Evolutionary conservation across 805 yeast species (phyloP).

Genomic region (Candida krabiensis): DNA sequence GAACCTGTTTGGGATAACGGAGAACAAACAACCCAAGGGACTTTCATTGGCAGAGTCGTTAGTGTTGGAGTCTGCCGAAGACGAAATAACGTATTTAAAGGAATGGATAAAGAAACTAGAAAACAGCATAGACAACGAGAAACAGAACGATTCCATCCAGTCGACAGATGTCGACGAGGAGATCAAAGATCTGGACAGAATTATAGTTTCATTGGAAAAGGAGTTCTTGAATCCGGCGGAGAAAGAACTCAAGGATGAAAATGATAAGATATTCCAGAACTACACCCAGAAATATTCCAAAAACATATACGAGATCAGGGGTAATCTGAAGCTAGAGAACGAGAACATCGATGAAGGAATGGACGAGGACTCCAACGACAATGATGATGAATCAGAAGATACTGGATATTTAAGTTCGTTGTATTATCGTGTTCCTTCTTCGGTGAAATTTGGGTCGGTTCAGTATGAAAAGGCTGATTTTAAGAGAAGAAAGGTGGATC

Average conservation of each 20-base stretch:
- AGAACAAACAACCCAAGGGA: slow-evolving; percentile 14
- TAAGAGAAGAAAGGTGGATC: slow-evolving; percentile 13
- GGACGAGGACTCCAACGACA: slow-evolving; percentile 16
- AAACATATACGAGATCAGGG: slow-evolving; percentile 26
- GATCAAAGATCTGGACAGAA: slow-evolving; percentile 10
- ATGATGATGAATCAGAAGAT: slow-evolving; percentile 10
- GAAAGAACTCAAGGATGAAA: slow-evolving; percentile 10
- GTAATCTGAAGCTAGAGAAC: slow-evolving; percentile 13
- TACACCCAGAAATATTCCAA: slow-evolving; percentile 20
- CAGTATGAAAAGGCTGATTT: slow-evolving; percentile 14
- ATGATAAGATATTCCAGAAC: slow-evolving; percentile 20
- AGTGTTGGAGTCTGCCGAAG: slow-evolving; percentile 14
- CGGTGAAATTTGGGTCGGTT: slow-evolving; percentile 15
- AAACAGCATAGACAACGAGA: slow-evolving; percentile 6
- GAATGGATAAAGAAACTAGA: slow-evolving; percentile 17
- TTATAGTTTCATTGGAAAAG: slow-evolving; percentile 16
- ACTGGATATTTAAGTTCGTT: slow-evolving; percentile 12
- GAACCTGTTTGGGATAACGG: slow-evolving; percentile 18
- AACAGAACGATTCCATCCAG: neutral
- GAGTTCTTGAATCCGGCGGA: slow-evolving; percentile 26
- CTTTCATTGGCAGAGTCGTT: slow-evolving; percentile 22
- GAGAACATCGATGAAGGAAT: slow-evolving; percentile 19
- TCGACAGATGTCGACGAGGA: slow-evolving; percentile 8
- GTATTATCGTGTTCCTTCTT: slow-evolving; percentile 19
- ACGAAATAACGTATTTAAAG: slow-evolving; percentile 16